Percentiles rank a stretch among this genome's conserved stretches.
Evolutionary conservation across 805 yeast genomes (phyloP).

Genomic region (Cyberlindnera maclurae): DNA sequence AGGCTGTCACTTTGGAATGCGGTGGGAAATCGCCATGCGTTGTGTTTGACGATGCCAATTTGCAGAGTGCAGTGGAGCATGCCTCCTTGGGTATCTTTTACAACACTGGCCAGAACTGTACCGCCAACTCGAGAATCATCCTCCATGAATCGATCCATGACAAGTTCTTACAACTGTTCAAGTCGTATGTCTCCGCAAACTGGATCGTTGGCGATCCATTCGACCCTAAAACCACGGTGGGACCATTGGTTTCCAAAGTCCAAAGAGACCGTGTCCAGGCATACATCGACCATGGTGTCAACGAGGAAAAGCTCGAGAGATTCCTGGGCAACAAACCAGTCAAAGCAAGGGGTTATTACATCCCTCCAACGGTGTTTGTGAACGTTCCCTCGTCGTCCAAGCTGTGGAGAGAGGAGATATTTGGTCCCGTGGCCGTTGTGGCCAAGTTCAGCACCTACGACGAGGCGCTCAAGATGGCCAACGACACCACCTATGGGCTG

Average conservation of each 20-base stretch:
- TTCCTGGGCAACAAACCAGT: slow-evolving; percentile 30
- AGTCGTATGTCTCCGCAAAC: slow-evolving; percentile 36
- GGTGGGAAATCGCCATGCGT: slow-evolving; percentile 69
- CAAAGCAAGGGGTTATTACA: slow-evolving; percentile 46
- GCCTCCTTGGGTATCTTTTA: slow-evolving; percentile 57
- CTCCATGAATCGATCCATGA: slow-evolving; percentile 52
- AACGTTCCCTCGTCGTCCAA: slow-evolving; percentile 60
- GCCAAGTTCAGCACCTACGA: slow-evolving; percentile 59
- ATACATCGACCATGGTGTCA: slow-evolving; percentile 38
- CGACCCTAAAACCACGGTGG: slow-evolving; percentile 40
- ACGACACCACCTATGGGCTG: slow-evolving; percentile 68
- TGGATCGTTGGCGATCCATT: slow-evolving; percentile 47
- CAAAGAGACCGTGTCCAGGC: slow-evolving; percentile 47
- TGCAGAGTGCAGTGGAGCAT: slow-evolving; percentile 63
- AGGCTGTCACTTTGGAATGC: slow-evolving; percentile 61
- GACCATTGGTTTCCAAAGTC: slow-evolving; percentile 53
- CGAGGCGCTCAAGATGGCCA: slow-evolving; percentile 64
- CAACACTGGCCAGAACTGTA: slow-evolving; percentile 64
- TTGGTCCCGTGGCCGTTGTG: slow-evolving; percentile 78
- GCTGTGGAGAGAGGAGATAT: slow-evolving; percentile 74
- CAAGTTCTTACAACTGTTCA: slow-evolving; percentile 38
- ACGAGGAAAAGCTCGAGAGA: slow-evolving; percentile 42
- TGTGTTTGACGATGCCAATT: slow-evolving; percentile 55
- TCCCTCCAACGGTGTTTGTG: slow-evolving; percentile 71
- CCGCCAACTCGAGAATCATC: slow-evolving; percentile 57